These are phyloP conservation scores for Piromyces sp. DNA, from an alignment of 192 early-diverging fungal species.

Conservation along the genomic window DNA sequence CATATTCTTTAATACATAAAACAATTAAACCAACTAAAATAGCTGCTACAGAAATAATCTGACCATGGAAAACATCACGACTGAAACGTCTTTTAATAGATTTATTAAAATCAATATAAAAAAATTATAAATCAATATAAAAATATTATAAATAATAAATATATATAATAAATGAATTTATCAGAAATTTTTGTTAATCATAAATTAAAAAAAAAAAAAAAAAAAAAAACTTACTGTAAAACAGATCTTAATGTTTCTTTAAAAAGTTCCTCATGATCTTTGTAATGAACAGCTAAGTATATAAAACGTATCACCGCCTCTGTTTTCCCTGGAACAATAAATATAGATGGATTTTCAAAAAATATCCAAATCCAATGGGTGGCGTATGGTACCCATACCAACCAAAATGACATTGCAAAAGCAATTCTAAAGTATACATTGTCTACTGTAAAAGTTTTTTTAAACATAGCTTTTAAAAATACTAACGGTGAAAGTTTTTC, in stretches of 20 bases:
- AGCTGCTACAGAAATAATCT: slow-evolving; percentile 54
- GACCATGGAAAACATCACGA: slow-evolving; percentile 67
- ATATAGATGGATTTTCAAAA: not conserved
- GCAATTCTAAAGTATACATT: not conserved
- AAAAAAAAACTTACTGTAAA: not conserved
- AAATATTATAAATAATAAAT: too few species aligned
- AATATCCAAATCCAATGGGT: not conserved
- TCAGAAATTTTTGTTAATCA: too few species aligned
- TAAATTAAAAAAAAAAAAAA: too few species aligned
- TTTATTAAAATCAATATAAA: too few species aligned
- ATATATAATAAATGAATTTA: too few species aligned
- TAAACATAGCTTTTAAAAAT: not conserved
- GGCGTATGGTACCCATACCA: not conserved
- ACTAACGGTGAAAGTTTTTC: not conserved
- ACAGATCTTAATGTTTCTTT: not conserved
- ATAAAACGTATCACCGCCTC: not conserved
- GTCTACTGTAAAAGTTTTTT: not conserved
- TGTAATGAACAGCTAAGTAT: not conserved
- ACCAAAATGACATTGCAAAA: not conserved
- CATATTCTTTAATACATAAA: slow-evolving; percentile 77
- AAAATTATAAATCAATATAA: too few species aligned
- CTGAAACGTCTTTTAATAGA: slow-evolving; percentile 15
- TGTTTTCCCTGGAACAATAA: not conserved
- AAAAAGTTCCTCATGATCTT: not conserved
- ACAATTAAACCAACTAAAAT: slow-evolving; percentile 62